Evolutionary conservation across 495 filamentous ascomycete species (phyloP).

Genomic region (Sordaria brevicollis): DNA sequence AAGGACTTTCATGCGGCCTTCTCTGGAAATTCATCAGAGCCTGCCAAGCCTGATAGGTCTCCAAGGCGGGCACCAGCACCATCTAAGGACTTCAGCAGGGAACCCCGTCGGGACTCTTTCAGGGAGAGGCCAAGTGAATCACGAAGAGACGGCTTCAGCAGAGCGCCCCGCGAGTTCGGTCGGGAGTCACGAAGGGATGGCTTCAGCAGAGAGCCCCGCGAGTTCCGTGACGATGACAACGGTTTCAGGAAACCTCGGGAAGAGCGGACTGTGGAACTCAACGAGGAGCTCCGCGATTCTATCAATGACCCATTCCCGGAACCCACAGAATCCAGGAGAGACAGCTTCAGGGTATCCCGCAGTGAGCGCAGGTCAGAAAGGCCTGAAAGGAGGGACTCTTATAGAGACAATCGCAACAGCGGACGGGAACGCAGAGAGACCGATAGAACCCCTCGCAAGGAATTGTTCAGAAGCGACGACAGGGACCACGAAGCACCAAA

Average conservation of each 20-base stretch:
- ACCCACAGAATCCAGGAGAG: background rate
- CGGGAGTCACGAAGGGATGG: background rate
- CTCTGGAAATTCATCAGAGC: background rate
- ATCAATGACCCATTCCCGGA: background rate
- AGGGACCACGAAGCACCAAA: slow-evolving; percentile 1
- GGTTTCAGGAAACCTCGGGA: background rate
- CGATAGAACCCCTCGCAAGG: background rate
- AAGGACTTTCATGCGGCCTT: background rate
- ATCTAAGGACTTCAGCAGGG: background rate
- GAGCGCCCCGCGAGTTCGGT: background rate
- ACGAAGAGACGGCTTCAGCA: background rate
- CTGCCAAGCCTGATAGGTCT: background rate
- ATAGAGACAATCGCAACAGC: background rate
- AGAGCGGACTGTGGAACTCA: background rate
- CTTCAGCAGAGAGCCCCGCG: background rate
- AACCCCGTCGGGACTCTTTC: background rate
- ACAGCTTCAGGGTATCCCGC: background rate
- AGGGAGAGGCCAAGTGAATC: background rate
- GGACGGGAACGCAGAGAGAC: background rate
- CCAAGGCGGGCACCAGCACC: background rate
- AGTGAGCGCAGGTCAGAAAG: background rate
- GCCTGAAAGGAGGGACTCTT: background rate
- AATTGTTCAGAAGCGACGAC: background rate
- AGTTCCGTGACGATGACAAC: background rate
- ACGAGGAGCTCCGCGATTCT: background rate